Base-by-base conservation (phyloP, 75 land plant species). In the Selaginella moellendorffii region DNA sequence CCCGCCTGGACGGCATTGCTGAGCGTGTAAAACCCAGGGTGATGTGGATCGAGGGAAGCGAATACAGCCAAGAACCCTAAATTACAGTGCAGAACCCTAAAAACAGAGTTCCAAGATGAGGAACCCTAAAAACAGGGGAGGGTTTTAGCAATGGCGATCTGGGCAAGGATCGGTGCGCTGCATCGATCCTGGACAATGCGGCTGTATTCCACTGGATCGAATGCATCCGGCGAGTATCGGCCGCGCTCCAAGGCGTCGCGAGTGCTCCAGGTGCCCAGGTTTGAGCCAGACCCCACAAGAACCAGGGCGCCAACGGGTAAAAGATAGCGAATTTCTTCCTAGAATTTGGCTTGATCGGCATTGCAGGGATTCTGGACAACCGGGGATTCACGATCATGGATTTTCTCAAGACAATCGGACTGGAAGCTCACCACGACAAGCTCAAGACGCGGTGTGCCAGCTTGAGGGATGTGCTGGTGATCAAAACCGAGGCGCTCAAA, bases 11-110 rank as follows among this genome's bases (percentile, higher is more conserved):
- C 64, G 20, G 54, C 71, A 21, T 14, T 69, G 52, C 22, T 69
- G 0, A 30, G 71, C 30, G 71, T 74, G 79, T 63, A 75, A 54
- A 54, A 29, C 72, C 26, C 76, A 83, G 53, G 31, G 29, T 2
- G 63, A 79, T 52, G 9, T 77, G 24, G 74, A 77, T 29, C 14
- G 72, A 0, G 81, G 79, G 12, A 61, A 26, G 62, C 25, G n/a
- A n/a, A n/a, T n/a, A n/a, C n/a, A n/a, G n/a, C n/a, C n/a, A n/a
- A n/a, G n/a, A n/a, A n/a, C n/a, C n/a, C n/a, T n/a, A n/a, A n/a
- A n/a, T n/a, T n/a, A n/a, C n/a, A n/a, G n/a, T n/a, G n/a, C n/a
- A n/a, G n/a, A n/a, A n/a, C n/a, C n/a, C n/a, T n/a, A n/a, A n/a
- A n/a, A n/a, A n/a, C n/a, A n/a, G n/a, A n/a, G n/a, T n/a, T n/a